Evolutionary conservation across 192 early-diverging fungal genomes (phyloP).

Genomic region (Mortierella hygrophila): DNA sequence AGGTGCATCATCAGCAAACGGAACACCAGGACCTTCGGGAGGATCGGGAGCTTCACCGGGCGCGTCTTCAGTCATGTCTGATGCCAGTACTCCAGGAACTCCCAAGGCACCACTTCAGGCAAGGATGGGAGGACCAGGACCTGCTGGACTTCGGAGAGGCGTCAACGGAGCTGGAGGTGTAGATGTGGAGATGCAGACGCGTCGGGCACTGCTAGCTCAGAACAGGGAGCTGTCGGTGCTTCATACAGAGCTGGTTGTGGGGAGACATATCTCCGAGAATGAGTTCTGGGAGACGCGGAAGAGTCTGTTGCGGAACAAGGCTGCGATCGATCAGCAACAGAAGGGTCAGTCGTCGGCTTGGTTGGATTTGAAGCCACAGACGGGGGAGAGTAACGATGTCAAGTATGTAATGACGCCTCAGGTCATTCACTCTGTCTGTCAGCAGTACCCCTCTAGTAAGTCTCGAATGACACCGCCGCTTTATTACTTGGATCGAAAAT

Average conservation of each 20-base stretch:
- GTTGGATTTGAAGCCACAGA: slow-evolving; percentile 73
- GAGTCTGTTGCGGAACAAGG: slow-evolving; percentile 80
- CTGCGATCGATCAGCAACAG: slow-evolving; percentile 76
- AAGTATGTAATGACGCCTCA: slow-evolving; percentile 92
- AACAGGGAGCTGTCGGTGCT: slow-evolving; percentile 77
- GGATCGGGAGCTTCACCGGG: slow-evolving; percentile 10
- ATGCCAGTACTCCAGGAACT: slow-evolving; percentile 51
- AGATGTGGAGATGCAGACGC: slow-evolving; percentile 69
- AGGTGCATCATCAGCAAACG: slow-evolving; percentile 7
- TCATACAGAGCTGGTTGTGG: slow-evolving; percentile 83
- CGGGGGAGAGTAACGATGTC: slow-evolving; percentile 81
- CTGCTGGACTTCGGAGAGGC: slow-evolving; percentile 18
- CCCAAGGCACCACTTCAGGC: slow-evolving; percentile 46
- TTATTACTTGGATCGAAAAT: not conserved
- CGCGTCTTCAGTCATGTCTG: slow-evolving; percentile 21
- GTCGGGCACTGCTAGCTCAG: slow-evolving; percentile 73
- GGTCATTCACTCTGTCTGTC: slow-evolving; percentile 89
- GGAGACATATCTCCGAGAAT: slow-evolving; percentile 84
- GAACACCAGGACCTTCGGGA: not conserved
- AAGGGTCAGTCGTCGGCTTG: slow-evolving; percentile 85
- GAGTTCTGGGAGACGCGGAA: slow-evolving; percentile 95
- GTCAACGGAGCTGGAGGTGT: slow-evolving; percentile 50
- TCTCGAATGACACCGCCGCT: not conserved
- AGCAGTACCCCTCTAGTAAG: slow-evolving; percentile 85
- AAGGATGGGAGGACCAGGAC: slow-evolving; percentile 16